Base-by-base conservation (phyloP, 305 asterid species). In the Coffea humblotiana region DNA sequence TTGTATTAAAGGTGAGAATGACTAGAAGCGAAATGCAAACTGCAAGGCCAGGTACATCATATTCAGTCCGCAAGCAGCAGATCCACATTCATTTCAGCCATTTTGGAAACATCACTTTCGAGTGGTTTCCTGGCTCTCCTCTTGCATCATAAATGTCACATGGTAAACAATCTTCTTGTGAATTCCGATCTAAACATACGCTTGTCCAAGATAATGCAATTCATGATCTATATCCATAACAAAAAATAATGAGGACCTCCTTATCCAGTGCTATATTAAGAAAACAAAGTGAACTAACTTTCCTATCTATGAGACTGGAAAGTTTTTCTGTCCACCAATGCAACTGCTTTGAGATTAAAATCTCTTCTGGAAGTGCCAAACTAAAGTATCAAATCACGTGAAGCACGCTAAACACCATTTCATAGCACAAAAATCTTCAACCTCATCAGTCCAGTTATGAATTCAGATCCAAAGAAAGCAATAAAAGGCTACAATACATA, bases 71-170 rank as follows among this genome's bases (percentile, higher is more conserved):
- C 74, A 21, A 65, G 66, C 52, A 66, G 43, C 52, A 66, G 43
- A 51, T 49, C 49, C 7, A 52, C 8, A 67, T 47, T 16, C 61
- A 45, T 27, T 15, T 19, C 74, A 65, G 43, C 51, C 78, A 51
- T 11, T 19, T 32, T 68, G n/a, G 51, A 67, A 27, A 16, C 2
- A 63, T 76, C 64, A 47, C 35, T 76, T 76, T 45, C 64, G 27
- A 54, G 49, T 67, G 79, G 79, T 43, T 52, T 45, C 75, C 21
- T 12, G 63, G 51, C 47, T 61, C 48, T 52, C 2, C 32, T 52
- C 2, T 19, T 56, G n/a, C 77, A 43, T 47, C 74, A 16, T 80
- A 74, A 80, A 80, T 80, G 52, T 74, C 79, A 80, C 83, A 54
- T 80, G 76, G 66, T 80, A 25, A 80, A 40, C 75, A 66, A 69